A percentile compares a stretch with the other conserved stretches of the same genome.
These are phyloP conservation scores for Solanum aculeatissimum DNA, from an alignment of 305 asterid species.

Conservation along the genomic window DNA sequence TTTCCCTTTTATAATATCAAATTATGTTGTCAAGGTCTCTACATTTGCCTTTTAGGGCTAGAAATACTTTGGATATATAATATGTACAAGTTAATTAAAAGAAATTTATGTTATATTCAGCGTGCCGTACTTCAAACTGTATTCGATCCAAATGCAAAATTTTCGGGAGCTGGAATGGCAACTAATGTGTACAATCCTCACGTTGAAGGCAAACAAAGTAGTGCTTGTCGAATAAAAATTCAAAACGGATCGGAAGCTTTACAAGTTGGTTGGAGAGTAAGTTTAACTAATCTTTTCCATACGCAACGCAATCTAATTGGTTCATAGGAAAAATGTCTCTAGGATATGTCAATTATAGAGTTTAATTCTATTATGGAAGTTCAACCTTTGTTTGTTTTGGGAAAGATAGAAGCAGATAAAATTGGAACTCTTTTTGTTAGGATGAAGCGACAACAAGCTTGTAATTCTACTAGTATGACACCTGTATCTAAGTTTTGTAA, in stretches of 20 bases:
- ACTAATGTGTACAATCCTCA: background rate
- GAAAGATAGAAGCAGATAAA: too few species aligned
- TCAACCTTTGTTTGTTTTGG: too few species aligned
- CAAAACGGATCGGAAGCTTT: background rate
- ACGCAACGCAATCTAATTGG: too few species aligned
- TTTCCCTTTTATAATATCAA: background rate
- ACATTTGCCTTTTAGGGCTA: background rate
- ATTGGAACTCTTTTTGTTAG: too few species aligned
- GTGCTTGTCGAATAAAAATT: background rate
- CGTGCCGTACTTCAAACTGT: background rate
- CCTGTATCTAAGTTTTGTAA: too few species aligned
- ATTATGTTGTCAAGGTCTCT: background rate
- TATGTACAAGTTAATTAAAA: background rate
- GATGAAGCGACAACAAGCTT: too few species aligned
- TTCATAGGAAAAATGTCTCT: background rate
- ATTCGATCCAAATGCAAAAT: background rate
- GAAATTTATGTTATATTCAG: background rate
- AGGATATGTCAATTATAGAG: too few species aligned
- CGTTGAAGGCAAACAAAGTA: background rate
- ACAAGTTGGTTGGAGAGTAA: background rate
- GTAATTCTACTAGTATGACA: too few species aligned
- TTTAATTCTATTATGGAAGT: too few species aligned
- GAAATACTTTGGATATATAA: background rate
- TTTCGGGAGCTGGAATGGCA: background rate
- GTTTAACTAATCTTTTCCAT: background rate